phyloP scores from a whole-genome alignment of 257 asterid genomes.

The Nicotiana attenuata region DNA sequence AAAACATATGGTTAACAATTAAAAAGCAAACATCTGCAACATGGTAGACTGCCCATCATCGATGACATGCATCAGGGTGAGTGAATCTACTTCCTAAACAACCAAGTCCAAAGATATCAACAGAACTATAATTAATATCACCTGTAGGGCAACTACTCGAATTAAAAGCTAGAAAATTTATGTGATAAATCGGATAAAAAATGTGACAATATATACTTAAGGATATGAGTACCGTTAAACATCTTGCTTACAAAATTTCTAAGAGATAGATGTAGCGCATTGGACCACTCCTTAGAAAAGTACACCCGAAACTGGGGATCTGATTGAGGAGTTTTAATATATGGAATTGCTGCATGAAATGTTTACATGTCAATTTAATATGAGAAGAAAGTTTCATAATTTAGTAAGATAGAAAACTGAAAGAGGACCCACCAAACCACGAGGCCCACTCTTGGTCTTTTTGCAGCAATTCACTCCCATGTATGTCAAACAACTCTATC shows the following conservation, averaged over 20 bases:
- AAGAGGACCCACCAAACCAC: constrained; percentile 71
- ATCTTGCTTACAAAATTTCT: constrained; percentile 83
- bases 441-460: constrained; percentile 71
- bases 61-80: not conserved
- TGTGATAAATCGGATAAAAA: constrained; percentile 4
- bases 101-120: not conserved
- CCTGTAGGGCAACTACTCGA: not conserved
- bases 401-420: not conserved
- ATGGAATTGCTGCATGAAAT: constrained; percentile 67
- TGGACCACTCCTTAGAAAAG: constrained; percentile 87
- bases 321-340: constrained; percentile 71
- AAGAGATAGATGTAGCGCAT: constrained; percentile 58
- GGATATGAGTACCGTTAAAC: constrained; percentile 93
- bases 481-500: constrained; percentile 54
- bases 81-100: not conserved
- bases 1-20: not conserved
- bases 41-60: not conserved
- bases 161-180: not conserved
- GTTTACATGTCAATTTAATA: not conserved
- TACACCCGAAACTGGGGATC: constrained; percentile 77
- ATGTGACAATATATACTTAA: constrained; percentile 23
- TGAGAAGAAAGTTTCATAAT: not conserved
- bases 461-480: constrained; percentile 63
- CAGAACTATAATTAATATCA: not conserved
- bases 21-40: not conserved